Base-by-base conservation (phyloP, 1,139 yeast genomes). In the Taphrina populina region DNA sequence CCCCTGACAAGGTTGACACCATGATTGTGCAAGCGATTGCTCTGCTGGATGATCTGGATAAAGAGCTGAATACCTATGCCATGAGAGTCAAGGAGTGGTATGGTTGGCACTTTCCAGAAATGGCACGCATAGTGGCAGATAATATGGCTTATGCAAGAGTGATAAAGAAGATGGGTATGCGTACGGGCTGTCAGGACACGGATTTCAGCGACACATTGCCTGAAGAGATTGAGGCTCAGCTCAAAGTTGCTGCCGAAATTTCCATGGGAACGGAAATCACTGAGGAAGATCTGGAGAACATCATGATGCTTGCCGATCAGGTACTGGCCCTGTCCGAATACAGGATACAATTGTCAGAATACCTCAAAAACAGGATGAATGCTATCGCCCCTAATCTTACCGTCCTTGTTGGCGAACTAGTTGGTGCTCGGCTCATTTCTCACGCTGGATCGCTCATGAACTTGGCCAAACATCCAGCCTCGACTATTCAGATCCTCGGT, bases 61-160 rank as follows among this genome's bases (percentile, higher is more conserved):
- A 92, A 76, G 98, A 92, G 70, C 82, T 92, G 71, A 92, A 92
- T 76, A 92, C 97, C 59, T 92, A 86, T 73, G 92, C 97, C 62
- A 92, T 92, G 98, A 84, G 98, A 77, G 90, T 87, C 69, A 92
- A 92, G 79, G 98, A 92, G 76, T 92, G 98, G 98, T 92, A 92
- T 74, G 97, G 97, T 64, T 92, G 98, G 98, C 98, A 92, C 73
- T 92, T 92, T 82, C 98, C 98, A 59, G 98, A 92, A 76, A 82
- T 92, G 77, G 95, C 96, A 66, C 88, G 88, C 76, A 80, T 92
- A 71, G 92, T 88, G 62, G 83, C 88, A 65, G 98, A 92, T 76
- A 90, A 90, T 77, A 85, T 86, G 73, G 77, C 80, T 63, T 92
- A 81, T 72, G 96, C 96, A 60, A 84, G 94, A 77, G 86, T 88